These are phyloP conservation scores for Candida schatavii DNA, from an alignment of 805 yeast genomes.

Conservation along the genomic window DNA sequence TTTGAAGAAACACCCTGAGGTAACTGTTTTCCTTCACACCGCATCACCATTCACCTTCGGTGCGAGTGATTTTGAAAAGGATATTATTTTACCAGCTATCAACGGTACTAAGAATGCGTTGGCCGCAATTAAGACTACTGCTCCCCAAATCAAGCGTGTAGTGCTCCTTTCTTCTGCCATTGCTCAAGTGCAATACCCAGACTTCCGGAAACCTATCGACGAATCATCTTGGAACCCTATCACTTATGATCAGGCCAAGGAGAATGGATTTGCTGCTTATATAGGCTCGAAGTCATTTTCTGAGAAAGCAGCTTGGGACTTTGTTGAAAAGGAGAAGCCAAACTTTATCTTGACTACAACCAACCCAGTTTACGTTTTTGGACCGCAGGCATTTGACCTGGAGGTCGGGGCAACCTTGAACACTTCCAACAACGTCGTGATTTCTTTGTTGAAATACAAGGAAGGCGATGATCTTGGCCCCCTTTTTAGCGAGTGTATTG, in stretches of 20 bases:
- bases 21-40: no score
- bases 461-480: conserved; percentile 26
- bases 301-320: conserved; percentile 48
- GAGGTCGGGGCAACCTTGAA: no score
- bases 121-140: conserved; percentile 42
- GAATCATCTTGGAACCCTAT: conserved; percentile 9
- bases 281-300: conserved; percentile 23
- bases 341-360: no score
- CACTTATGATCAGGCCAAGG: conserved; percentile 10
- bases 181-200: conserved; percentile 26
- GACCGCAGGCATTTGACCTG: no score
- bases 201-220: neutral
- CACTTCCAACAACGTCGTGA: conserved; percentile 39
- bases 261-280: conserved; percentile 14
- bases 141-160: conserved; percentile 42
- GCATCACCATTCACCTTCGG: conserved; percentile 46
- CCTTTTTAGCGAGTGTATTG: conserved; percentile 28
- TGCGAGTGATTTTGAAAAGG: conserved; percentile 40
- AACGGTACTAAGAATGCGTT: conserved; percentile 51
- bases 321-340: no score
- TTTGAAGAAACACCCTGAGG: conserved; percentile 43
- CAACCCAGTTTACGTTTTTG: no score
- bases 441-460: conserved; percentile 31
- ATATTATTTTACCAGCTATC: conserved; percentile 50
- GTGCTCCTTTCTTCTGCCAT: conserved; percentile 58